phyloP scores from a whole-genome alignment of 495 filamentous ascomycete species.

The Endocarpon pusillum region DNA sequence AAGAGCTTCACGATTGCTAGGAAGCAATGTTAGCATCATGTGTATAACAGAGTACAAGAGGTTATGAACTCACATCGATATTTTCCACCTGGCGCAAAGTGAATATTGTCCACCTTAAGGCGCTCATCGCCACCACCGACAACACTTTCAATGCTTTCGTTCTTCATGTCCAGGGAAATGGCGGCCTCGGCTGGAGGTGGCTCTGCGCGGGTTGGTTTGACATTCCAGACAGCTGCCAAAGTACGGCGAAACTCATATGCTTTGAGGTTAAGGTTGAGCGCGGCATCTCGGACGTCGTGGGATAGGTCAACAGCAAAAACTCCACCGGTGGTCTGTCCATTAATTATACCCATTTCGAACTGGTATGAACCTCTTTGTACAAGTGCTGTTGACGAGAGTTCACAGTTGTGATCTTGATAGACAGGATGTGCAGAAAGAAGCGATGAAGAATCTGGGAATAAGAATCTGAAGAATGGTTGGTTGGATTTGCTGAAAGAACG shows the following conservation, averaged over 20 bases:
- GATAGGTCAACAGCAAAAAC: slow-evolving; percentile 8
- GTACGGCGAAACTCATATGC: slow-evolving; percentile 11
- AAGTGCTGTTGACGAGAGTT: too few relatives aligned
- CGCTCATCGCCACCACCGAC: slow-evolving; percentile 11
- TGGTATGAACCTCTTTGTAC: too few relatives aligned
- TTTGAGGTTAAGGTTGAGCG: slow-evolving; percentile 10
- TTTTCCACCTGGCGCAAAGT: slow-evolving; percentile 18
- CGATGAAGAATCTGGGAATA: too few relatives aligned
- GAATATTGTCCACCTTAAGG: slow-evolving; percentile 9
- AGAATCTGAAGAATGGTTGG: too few relatives aligned
- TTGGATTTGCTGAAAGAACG: too few relatives aligned
- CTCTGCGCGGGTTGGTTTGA: slow-evolving; percentile 6
- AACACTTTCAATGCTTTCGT: slow-evolving; percentile 7
- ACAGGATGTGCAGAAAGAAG: too few relatives aligned
- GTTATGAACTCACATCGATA: slow-evolving; percentile 15
- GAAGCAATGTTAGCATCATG: slow-evolving; percentile 2
- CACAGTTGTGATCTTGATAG: too few relatives aligned
- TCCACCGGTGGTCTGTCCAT: too few relatives aligned
- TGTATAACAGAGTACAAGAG: slow-evolving; percentile 1
- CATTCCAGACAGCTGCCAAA: slow-evolving; percentile 11
- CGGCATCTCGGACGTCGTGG: slow-evolving; percentile 6
- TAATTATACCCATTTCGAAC: too few relatives aligned
- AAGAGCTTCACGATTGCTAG: slow-evolving; percentile 23
- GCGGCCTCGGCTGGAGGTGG: slow-evolving; percentile 5
- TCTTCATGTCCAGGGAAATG: slow-evolving; percentile 8